These are phyloP conservation scores for Quercus suber DNA, from an alignment of 306 rosid species.

Conservation along the genomic window DNA sequence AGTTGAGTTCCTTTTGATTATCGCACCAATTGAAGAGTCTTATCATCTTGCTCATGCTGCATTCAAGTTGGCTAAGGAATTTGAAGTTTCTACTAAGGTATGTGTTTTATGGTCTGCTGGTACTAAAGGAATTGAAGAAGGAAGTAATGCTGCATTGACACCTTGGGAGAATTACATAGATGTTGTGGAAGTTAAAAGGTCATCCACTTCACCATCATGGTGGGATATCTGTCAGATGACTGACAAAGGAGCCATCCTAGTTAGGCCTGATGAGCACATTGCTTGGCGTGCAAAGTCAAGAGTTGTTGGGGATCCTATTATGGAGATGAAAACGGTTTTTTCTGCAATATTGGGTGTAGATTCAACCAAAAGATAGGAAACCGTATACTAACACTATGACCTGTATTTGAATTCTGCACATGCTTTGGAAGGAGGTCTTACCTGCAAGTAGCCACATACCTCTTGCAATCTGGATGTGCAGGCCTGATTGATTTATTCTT, in stretches of 20 bases:
- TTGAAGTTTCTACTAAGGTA: constrained; percentile 43
- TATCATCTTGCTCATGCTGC: constrained; percentile 63
- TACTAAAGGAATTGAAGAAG: constrained; percentile 33
- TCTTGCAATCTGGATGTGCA: background rate
- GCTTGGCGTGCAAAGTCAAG: constrained; percentile 67
- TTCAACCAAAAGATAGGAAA: background rate
- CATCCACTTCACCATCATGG: constrained; percentile 51
- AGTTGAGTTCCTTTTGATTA: constrained; percentile 70
- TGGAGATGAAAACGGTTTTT: constrained; percentile 64
- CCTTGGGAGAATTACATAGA: constrained; percentile 67
- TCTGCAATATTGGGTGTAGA: constrained; percentile 39
- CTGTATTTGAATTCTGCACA: background rate
- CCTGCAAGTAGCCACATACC: background rate
- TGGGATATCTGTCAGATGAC: constrained; percentile 79
- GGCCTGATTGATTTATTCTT: background rate
- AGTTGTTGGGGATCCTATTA: constrained; percentile 45
- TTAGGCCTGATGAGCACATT: constrained; percentile 82
- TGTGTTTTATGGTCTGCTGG: constrained; percentile 69
- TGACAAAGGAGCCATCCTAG: constrained; percentile 63
- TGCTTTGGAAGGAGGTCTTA: background rate
- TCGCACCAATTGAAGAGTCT: constrained; percentile 54
- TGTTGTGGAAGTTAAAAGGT: constrained; percentile 44
- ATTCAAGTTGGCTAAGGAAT: constrained; percentile 62
- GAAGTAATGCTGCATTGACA: constrained; percentile 44
- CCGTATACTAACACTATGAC: background rate